Base-by-base conservation (phyloP, 495 filamentous ascomycete genomes). In the Aspergillus ellipticus region DNA sequence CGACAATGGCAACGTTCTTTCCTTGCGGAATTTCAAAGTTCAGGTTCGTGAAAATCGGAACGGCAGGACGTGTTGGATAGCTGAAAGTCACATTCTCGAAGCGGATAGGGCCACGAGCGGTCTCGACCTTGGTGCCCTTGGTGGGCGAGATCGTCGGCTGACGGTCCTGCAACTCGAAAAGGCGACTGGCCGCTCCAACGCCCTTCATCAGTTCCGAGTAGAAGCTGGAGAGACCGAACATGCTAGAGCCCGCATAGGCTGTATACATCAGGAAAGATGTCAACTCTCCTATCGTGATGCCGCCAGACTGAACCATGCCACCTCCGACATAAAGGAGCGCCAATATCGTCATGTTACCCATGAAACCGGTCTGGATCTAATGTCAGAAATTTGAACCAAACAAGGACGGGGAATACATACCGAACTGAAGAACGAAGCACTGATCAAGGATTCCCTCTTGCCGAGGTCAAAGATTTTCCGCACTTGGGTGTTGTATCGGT, bases 171-270 rank as follows among this genome's bases (percentile, higher is more conserved):
- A 98, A 79, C 66, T 98, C 94, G 66, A 98, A 98, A 6, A 98
- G 79, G 22, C 94, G 89, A 64, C 87, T 93, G 11, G 94, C 95
- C 35, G 94, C 94, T 61, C 94, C 94, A 20, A 96, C 94, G 37
- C 95, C 95, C 66, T 97, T 97, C 94, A 97, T 97, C 17, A 98
- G 82, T 68, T 98, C 94, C 9, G 92, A 96, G 75, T 96, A 97
- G 74, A 98, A 98, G 61, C 87, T 89, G 29, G 91, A 95, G 9
- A 98, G 75, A 3, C 94, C 94, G 59, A 97, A 95, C 58, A 98
- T 82, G 73, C 87, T 91, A 21, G 85, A 88, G 8, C 92, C 92
- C 17, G 92, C 92, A 72, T 93, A 97, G 17, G 88, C 92, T 13
- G 92, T 90, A 65, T 97, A 98, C 94, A 98, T 97, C 66, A 98